Base-by-base conservation (phyloP, 495 filamentous ascomycete genomes). In the Hypoxylon trugodes region DNA sequence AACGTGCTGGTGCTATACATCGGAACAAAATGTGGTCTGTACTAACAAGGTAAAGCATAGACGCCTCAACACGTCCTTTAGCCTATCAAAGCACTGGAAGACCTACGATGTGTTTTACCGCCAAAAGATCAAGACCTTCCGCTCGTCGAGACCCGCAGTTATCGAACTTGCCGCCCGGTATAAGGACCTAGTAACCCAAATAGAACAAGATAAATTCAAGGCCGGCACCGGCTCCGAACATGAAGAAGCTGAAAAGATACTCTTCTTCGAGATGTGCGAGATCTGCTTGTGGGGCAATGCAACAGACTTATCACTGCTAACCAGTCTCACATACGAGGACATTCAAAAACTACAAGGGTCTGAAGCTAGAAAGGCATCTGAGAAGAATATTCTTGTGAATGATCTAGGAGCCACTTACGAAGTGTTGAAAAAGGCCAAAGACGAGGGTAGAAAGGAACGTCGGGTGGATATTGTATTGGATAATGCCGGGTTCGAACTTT, bases 271-370 rank as follows among this genome's bases (percentile, higher is more conserved):
- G 73, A 96, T 98, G 89, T 93, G 87, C 76, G 92, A 97, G 78
- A 95, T 97, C 62, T 97, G 95, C 69, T 84, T 98, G 15, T 98
- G 95, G 95, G 96, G 95, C 6, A 97, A 98, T 74, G 95, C 96
- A 3, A 98, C 94, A 0, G 96, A 98, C 65, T 82, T 98, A 13
- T 96, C 91, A 0, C 89, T 98, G 35, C 79, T 98, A 32, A 97
- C 93, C 0, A 90, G 86, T 59, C 84, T 98, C 49, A 90, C 91
- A 1, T 97, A 97, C 74, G 92, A 96, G 59, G 95, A 97, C 68
- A 94, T 98, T 62, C 95, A 98, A 75, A 94, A 95, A 69, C 82
- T 98, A 10, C 95, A 98, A 73, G 94, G 93, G 0, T 88, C 90
- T 0, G 81, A 92, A 61, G 92, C 93, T 4, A 84, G 94, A 37